phyloP scores from a whole-genome alignment of 352 stramenopile genomes.

The Globisporangium carolinianum region DNA sequence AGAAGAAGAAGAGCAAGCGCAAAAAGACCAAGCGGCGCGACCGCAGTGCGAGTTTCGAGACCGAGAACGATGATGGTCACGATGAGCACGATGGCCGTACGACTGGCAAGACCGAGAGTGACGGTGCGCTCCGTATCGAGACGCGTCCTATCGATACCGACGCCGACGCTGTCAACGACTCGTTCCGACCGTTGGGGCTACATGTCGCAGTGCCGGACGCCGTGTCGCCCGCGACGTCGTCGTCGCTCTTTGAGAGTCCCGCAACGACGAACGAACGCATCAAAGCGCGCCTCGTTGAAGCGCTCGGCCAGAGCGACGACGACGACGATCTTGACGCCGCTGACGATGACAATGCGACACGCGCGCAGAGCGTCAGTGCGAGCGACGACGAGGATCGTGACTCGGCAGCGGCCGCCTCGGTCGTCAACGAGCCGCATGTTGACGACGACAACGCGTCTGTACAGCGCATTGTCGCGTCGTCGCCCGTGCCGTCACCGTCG shows the following conservation, averaged over 20 bases:
- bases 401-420: too few species aligned
- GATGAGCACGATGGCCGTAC: not conserved
- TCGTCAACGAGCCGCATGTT: not conserved
- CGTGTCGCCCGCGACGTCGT: conserved; percentile 16
- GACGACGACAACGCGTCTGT: conserved; percentile 1
- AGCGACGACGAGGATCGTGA: not conserved
- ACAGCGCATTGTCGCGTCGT: too few species aligned
- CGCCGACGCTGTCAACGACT: conserved; percentile 16
- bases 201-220: conserved; percentile 3
- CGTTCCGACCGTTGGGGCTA: conserved; percentile 3
- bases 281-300: conserved; percentile 43
- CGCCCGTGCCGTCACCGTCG: not conserved
- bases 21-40: conserved; percentile 38
- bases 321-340: conserved; percentile 18
- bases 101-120: not conserved
- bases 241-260: conserved; percentile 37
- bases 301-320: conserved; percentile 44
- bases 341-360: too few species aligned
- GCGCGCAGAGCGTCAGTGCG: too few species aligned
- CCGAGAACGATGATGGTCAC: conserved; percentile 20
- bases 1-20: conserved; percentile 40
- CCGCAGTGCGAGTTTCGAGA: not conserved
- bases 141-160: not conserved
- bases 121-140: too few species aligned
- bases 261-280: conserved; percentile 34